Evolutionary conservation across 129 eudicot species (phyloP).

Genomic region (Daucus carota): DNA sequence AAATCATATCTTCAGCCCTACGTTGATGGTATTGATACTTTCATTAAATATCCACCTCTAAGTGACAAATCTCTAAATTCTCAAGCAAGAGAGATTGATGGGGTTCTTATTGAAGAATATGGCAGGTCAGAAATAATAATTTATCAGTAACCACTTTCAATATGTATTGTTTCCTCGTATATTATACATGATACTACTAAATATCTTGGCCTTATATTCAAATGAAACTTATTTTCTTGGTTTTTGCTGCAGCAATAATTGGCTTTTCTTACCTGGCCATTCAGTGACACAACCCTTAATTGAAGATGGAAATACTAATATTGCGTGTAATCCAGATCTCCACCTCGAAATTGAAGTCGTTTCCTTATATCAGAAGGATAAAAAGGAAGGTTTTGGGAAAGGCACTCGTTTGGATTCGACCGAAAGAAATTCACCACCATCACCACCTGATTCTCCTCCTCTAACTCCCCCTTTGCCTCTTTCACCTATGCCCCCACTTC

Average conservation of each 20-base stretch:
- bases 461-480: constrained; percentile 71
- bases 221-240: neutral
- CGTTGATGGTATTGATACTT: constrained; percentile 48
- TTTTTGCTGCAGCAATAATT: constrained; percentile 58
- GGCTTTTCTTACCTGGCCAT: constrained; percentile 68
- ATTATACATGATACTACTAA: too few species aligned
- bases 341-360: constrained; percentile 97
- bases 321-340: constrained; percentile 55
- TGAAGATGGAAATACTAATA: constrained; percentile 39
- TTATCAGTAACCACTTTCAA: neutral
- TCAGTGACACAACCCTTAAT: constrained; percentile 47
- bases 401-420: constrained; percentile 22
- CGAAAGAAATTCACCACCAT: constrained; percentile 69
- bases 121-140: constrained; percentile 48
- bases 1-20: constrained; percentile 49
- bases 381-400: constrained; percentile 21
- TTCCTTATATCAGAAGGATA: constrained; percentile 54
- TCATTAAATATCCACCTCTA: constrained; percentile 62
- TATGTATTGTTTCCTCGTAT: neutral
- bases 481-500: constrained; percentile 47
- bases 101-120: constrained; percentile 85
- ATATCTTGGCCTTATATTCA: neutral
- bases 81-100: constrained; percentile 83
- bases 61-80: constrained; percentile 69
- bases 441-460: constrained; percentile 68